Conservation (phyloP, 1,284 basidiomycete species). For the Coniferiporia sulphurascens region DNA sequence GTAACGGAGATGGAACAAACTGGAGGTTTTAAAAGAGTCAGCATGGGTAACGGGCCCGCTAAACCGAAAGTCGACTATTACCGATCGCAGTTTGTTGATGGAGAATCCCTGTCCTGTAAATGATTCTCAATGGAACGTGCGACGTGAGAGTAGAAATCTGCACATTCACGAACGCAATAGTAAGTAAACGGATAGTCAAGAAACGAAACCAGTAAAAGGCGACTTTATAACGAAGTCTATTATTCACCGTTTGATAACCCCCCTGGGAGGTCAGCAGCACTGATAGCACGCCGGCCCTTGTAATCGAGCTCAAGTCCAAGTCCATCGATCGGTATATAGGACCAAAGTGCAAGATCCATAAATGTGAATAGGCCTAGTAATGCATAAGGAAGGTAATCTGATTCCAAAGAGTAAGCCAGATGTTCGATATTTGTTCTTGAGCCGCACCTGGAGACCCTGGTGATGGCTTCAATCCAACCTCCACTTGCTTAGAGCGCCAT, state of each 20-base stretch:
- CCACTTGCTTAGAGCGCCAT: conserved; percentile 34
- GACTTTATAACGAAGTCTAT: neutral
- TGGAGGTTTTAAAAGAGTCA: neutral
- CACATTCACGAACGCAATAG: neutral
- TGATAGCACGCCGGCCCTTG: conserved; percentile 32
- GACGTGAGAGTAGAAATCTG: conserved; percentile 31
- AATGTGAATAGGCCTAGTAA: conserved; percentile 60
- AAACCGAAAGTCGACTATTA: neutral
- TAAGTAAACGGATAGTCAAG: neutral
- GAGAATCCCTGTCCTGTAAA: neutral
- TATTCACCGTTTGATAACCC: conserved; percentile 36
- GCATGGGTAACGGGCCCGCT: neutral
- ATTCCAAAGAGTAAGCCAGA: neutral
- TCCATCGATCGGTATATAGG: conserved; percentile 39
- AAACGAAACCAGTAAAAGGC: neutral
- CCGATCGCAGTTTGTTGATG: neutral
- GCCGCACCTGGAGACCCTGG: conserved; percentile 9
- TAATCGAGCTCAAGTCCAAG: conserved; percentile 27
- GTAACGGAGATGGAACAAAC: conserved; percentile 17
- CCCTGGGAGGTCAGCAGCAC: conserved; percentile 31
- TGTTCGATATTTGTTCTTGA: neutral
- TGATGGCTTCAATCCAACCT: neutral
- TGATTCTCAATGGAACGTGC: conserved; percentile 9
- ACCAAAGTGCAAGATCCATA: conserved; percentile 47
- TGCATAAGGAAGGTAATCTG: conserved; percentile 44